Conservation (phyloP, 2,329 filamentous ascomycete species). For the Trichoderma hamatum region DNA sequence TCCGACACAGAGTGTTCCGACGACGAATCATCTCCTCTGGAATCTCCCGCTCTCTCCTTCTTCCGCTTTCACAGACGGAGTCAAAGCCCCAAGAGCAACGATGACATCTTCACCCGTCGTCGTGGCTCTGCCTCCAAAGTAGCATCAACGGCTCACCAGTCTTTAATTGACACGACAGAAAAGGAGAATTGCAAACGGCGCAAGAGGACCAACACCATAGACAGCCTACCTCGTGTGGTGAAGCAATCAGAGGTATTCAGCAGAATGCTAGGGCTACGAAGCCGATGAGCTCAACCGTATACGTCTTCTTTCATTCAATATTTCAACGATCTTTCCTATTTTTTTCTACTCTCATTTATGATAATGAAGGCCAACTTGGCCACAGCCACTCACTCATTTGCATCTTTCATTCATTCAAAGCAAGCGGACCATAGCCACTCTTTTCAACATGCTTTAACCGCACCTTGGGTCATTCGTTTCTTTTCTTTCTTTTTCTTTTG, state of each 20-base stretch:
- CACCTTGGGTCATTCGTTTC: neutral
- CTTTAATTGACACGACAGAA: neutral
- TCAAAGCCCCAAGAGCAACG: conserved; percentile 36
- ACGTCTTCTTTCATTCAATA: neutral
- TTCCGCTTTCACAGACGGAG: conserved; percentile 49
- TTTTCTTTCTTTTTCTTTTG: neutral
- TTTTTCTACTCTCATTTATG: neutral
- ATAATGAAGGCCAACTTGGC: neutral
- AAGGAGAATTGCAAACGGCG: conserved; percentile 12
- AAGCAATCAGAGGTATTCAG: conserved; percentile 40
- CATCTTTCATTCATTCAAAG: neutral
- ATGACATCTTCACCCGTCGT: conserved; percentile 22
- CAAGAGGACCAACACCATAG: conserved; percentile 20
- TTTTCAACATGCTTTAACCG: neutral
- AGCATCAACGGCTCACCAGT: neutral
- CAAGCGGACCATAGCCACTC: conserved; percentile 15
- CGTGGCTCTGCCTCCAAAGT: conserved; percentile 18
- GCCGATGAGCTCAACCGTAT: conserved; percentile 8
- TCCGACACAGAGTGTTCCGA: conserved; percentile 46
- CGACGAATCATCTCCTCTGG: conserved; percentile 30
- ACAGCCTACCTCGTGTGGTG: neutral
- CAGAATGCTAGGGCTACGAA: conserved; percentile 43
- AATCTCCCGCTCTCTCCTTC: conserved; percentile 41
- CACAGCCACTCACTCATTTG: conserved; percentile 2
- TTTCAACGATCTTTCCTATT: neutral